A percentile compares a stretch with the other conserved stretches of the same genome.
These are phyloP conservation scores for Alternaria arborescens DNA, from an alignment of 2,329 filamentous ascomycete genomes.

Conservation along the genomic window DNA sequence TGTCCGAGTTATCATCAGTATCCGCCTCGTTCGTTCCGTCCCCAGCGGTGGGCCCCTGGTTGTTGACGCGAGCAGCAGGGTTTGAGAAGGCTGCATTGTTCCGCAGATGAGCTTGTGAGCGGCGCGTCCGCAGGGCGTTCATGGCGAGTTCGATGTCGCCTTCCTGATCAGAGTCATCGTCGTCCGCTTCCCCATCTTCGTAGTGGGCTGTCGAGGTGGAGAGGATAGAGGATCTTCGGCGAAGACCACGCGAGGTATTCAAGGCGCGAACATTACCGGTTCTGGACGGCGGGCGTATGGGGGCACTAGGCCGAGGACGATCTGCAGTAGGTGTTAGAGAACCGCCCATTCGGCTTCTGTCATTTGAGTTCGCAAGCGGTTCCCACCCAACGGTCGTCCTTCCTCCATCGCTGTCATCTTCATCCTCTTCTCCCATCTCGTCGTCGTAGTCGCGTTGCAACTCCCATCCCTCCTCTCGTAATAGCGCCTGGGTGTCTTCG, in stretches of 20 bases:
- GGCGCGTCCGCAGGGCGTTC: conserved; percentile 44
- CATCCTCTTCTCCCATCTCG: conserved; percentile 49
- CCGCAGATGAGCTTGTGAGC: conserved; percentile 48
- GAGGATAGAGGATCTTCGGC: conserved; percentile 49
- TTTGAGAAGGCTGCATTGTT: conserved; percentile 36
- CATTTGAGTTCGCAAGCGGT: conserved; percentile 56
- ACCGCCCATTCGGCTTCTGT: conserved; percentile 55
- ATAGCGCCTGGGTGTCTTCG: conserved; percentile 49
- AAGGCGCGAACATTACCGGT: conserved; percentile 43
- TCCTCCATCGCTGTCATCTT: conserved; percentile 54
- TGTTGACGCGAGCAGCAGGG: conserved; percentile 34
- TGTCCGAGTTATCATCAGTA: conserved; percentile 52
- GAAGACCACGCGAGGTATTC: conserved; percentile 50
- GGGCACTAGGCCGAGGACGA: conserved; percentile 52
- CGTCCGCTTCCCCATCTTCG: conserved; percentile 54
- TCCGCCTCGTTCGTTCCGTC: conserved; percentile 43
- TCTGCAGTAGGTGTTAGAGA: conserved; percentile 60
- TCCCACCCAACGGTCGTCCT: conserved; percentile 57
- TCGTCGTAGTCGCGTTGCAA: conserved; percentile 52
- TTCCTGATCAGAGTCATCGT: conserved; percentile 54
- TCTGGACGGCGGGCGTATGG: conserved; percentile 52
- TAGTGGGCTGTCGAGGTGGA: conserved; percentile 47
- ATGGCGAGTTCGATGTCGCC: conserved; percentile 50
- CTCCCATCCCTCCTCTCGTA: conserved; percentile 50
- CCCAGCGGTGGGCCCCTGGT: conserved; percentile 33